Evolutionary conservation across 495 filamentous ascomycete species (phyloP).

Genomic region (Penicillium manginii): DNA sequence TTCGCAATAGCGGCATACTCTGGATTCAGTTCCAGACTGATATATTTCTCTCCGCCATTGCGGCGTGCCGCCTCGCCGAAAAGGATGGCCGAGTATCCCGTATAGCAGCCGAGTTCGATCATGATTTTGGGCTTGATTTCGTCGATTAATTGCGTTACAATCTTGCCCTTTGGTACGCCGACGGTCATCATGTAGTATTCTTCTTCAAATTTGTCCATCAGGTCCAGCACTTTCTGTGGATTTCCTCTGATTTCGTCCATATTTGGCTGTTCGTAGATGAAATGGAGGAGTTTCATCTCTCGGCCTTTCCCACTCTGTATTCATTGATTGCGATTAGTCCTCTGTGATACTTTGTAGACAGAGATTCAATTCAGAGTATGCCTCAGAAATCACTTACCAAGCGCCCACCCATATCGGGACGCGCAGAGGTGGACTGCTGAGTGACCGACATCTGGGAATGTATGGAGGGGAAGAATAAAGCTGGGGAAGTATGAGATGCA

Average conservation of each 20-base stretch:
- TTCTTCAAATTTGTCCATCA: conserved; percentile 73
- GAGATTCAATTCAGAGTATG: too few relatives aligned
- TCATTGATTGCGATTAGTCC: background rate
- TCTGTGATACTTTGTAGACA: background rate
- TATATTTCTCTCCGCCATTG: conserved; percentile 63
- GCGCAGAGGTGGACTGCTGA: background rate
- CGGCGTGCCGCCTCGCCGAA: conserved; percentile 65
- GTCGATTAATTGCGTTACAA: conserved; percentile 66
- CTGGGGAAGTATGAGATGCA: background rate
- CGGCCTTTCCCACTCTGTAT: background rate
- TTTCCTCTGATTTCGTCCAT: conserved; percentile 63
- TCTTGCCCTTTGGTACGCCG: conserved; percentile 69
- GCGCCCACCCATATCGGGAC: background rate
- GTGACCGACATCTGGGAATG: background rate
- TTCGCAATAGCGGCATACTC: conserved; percentile 67
- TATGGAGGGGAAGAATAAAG: background rate
- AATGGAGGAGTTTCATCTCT: conserved; percentile 5
- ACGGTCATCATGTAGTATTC: conserved; percentile 77
- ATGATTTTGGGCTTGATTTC: conserved; percentile 67
- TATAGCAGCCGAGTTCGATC: conserved; percentile 81
- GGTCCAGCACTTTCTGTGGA: conserved; percentile 63
- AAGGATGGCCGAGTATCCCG: conserved; percentile 77
- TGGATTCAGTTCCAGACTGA: conserved; percentile 68
- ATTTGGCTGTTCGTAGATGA: conserved; percentile 24
- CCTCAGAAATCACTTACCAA: background rate